Percentiles rank a stretch among this genome's conserved stretches.
These are phyloP conservation scores for Botrytis tulipae DNA, from an alignment of 2,329 filamentous ascomycete genomes.

Conservation along the genomic window DNA sequence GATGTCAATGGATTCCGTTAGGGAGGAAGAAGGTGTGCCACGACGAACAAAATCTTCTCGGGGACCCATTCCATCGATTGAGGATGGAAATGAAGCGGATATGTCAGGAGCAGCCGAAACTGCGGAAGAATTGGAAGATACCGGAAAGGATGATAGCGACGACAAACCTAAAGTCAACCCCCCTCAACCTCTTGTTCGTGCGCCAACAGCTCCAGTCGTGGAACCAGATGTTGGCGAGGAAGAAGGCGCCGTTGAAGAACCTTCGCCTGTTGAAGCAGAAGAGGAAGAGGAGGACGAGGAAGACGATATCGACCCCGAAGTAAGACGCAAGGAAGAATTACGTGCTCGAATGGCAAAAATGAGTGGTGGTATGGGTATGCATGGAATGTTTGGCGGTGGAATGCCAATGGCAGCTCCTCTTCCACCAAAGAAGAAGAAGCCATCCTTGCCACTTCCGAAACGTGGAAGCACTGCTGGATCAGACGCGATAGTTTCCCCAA, in stretches of 20 bases:
- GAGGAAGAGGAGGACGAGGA: constrained; percentile 73
- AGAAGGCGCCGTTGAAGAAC: constrained; percentile 45
- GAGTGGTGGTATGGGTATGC: constrained; percentile 96
- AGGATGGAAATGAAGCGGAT: constrained; percentile 64
- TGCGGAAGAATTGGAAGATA: constrained; percentile 59
- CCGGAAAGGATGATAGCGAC: constrained; percentile 73
- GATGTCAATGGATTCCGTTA: constrained; percentile 49
- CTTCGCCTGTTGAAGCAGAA: constrained; percentile 45
- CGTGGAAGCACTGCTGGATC: constrained; percentile 43
- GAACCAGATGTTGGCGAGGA: constrained; percentile 48
- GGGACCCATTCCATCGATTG: constrained; percentile 44
- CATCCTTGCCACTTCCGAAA: constrained; percentile 43
- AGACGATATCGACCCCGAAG: constrained; percentile 84
- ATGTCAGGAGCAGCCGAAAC: constrained; percentile 64
- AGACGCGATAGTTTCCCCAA: constrained; percentile 45
- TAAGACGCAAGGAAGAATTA: constrained; percentile 80
- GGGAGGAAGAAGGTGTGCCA: constrained; percentile 44
- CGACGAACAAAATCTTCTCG: constrained; percentile 55
- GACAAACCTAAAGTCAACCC: constrained; percentile 45
- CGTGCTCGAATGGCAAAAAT: constrained; percentile 97
- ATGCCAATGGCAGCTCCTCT: constrained; percentile 58
- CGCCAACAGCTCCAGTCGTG: constrained; percentile 42
- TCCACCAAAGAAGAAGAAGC: constrained; percentile 57
- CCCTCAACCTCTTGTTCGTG: constrained; percentile 39
- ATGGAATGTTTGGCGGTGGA: constrained; percentile 82